Evolutionary conservation across 2,329 filamentous ascomycete genomes (phyloP).

Genomic region (Penicillium italicum): DNA sequence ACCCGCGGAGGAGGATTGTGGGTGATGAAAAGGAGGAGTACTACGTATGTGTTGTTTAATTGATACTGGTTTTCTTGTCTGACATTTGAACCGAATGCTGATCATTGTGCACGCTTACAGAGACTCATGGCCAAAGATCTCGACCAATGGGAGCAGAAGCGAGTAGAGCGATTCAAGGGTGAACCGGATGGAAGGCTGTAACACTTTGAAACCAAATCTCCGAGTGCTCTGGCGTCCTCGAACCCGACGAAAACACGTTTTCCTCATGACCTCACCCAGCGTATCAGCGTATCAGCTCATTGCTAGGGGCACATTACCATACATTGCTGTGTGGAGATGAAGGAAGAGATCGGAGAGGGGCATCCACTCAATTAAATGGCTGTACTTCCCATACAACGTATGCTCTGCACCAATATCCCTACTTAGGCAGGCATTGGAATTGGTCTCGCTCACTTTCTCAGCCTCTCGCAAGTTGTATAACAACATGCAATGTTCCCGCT

Average conservation of each 20-base stretch:
- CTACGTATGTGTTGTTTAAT: constrained; percentile 35
- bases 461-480: background rate
- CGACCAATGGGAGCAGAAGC: constrained; percentile 95
- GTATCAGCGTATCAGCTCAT: background rate
- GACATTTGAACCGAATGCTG: constrained; percentile 9
- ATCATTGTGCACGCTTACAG: constrained; percentile 44
- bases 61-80: background rate
- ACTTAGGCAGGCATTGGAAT: background rate
- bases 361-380: background rate
- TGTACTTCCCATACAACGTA: background rate
- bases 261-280: background rate
- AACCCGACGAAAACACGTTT: background rate
- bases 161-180: constrained; percentile 82
- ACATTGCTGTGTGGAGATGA: background rate
- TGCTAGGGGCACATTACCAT: background rate
- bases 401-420: background rate
- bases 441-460: background rate
- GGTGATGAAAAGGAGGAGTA: constrained; percentile 48
- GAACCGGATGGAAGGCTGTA: constrained; percentile 81
- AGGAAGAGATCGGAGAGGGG: background rate
- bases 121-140: constrained; percentile 82
- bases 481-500: background rate
- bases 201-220: constrained; percentile 16
- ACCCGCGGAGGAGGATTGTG: constrained; percentile 43
- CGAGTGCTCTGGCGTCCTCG: background rate